These are phyloP conservation scores for Chlorella sp. DNA, from an alignment of 139 green algal species.

Conservation along the genomic window DNA sequence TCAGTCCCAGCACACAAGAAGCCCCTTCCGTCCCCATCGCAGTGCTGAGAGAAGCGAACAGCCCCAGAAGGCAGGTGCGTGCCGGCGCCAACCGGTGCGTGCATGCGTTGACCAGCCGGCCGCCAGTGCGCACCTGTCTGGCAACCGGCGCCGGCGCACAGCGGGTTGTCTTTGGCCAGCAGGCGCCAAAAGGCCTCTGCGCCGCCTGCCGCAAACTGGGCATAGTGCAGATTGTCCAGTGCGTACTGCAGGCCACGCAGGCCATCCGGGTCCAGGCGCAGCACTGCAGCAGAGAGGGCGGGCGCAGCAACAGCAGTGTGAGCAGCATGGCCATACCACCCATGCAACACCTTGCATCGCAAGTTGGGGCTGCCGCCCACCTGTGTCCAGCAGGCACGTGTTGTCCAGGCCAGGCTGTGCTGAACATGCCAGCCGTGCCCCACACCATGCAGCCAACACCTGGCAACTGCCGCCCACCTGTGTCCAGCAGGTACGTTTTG, in stretches of 20 bases:
- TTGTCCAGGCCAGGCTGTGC: constrained; percentile 19
- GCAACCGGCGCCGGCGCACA: constrained; percentile 6
- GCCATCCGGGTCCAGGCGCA: constrained; percentile 18
- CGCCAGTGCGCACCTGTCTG: background rate
- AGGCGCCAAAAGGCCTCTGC: constrained; percentile 19
- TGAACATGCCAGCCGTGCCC: background rate
- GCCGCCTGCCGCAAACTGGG: constrained; percentile 11
- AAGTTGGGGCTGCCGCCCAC: background rate
- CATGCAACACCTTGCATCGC: no score
- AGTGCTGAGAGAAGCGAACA: no score
- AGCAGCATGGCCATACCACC: no score
- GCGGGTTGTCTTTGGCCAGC: constrained; percentile 23
- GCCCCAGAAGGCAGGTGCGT: no score
- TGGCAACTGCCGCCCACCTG: background rate
- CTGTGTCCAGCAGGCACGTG: constrained; percentile 29
- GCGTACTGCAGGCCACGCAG: constrained; percentile 28
- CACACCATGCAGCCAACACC: background rate
- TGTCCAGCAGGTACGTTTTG: constrained; percentile 31
- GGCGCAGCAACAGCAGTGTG: no score
- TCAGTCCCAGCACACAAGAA: no score
- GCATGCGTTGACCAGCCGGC: background rate
- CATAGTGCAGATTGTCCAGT: constrained; percentile 23
- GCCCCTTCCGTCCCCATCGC: no score
- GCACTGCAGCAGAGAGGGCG: no score
- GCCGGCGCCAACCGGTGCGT: no score